phyloP scores from a whole-genome alignment of 2,329 filamentous ascomycete species.

The Neopestalotiopsis rosae region DNA sequence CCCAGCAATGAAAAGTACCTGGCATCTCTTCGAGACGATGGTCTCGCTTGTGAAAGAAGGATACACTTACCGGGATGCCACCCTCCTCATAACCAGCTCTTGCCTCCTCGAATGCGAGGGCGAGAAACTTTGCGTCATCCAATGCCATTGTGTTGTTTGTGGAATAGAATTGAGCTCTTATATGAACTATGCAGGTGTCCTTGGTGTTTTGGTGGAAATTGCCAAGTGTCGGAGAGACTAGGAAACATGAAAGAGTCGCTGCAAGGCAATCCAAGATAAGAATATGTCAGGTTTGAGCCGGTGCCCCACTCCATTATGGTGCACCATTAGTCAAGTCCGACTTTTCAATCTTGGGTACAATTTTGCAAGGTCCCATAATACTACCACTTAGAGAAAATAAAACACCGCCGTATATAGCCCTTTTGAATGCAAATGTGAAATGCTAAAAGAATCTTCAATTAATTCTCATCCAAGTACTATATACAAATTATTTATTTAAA shows the following conservation, averaged over 20 bases:
- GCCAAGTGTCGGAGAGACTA: background rate
- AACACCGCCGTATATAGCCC: no score
- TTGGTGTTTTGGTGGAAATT: background rate
- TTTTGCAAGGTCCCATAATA: no score
- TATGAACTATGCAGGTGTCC: background rate
- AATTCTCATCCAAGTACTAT: no score
- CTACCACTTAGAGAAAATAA: no score
- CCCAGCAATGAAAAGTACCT: background rate
- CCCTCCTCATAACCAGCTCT: slow-evolving; percentile 50
- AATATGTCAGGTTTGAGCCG: background rate
- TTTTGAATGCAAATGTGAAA: no score
- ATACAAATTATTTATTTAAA: no score
- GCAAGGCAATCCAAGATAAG: background rate
- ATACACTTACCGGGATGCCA: slow-evolving; percentile 49
- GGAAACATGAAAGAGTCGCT: background rate
- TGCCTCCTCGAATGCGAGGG: slow-evolving; percentile 54
- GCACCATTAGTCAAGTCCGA: no score
- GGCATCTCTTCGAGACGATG: background rate
- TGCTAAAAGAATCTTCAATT: no score
- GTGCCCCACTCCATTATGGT: background rate
- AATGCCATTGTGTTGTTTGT: slow-evolving; percentile 28
- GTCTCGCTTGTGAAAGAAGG: background rate
- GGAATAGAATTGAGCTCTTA: background rate
- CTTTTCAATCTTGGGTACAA: no score
- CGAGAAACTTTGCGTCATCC: slow-evolving; percentile 48